Evolutionary conservation across 257 asterid genomes (phyloP), one percentile per base, ranked within the genome.

Genomic region (Galeopsis tetrahit): DNA sequence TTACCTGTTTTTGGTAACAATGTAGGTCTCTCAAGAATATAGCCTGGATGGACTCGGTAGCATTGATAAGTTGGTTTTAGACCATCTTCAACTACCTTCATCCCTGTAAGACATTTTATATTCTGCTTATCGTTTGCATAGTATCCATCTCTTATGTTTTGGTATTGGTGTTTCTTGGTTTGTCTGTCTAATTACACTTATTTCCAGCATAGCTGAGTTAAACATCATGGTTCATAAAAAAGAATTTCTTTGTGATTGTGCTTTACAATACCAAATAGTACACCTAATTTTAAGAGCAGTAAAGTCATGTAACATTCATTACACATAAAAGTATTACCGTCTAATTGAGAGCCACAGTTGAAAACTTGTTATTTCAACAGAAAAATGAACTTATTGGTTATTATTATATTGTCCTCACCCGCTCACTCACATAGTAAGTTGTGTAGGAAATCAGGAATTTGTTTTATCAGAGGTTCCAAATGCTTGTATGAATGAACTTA

Each of bases 1-100:
- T 73, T 70, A 13, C 66, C 46, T 58, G 49, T 76, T 35, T 46
- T 13, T 71, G 43, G 68, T 48, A 15, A 57, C 63, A 49, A 31
- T 52, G 56, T 80, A 90, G 95, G n/a, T 70, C 36, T 80, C 92
- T 73, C 88, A 88, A 67, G 90, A 85, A 28, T 69, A 84, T 78
- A 86, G 78, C 82, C 14, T 78, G 79, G 93, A 89, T 82, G 96
- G 95, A 56, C 88, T 83, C 39, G 87, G 87, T 63, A 85, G 70
- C 83, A 82, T 87, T 32, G 93, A 91, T 55, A 86, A 84, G 82
- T 83, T 58, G 91, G 86, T 89, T 74, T 63, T 85, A 34, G 96
- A 88, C 69, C 83, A 79, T 82, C 85, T 94, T 81, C 85, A 84
- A 61, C 89, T 73, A 44, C 89, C 96, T 57, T 75, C 89, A 42